Conservation (phyloP, 2,329 filamentous ascomycete species). For the Aspergillus arachidicola region DNA sequence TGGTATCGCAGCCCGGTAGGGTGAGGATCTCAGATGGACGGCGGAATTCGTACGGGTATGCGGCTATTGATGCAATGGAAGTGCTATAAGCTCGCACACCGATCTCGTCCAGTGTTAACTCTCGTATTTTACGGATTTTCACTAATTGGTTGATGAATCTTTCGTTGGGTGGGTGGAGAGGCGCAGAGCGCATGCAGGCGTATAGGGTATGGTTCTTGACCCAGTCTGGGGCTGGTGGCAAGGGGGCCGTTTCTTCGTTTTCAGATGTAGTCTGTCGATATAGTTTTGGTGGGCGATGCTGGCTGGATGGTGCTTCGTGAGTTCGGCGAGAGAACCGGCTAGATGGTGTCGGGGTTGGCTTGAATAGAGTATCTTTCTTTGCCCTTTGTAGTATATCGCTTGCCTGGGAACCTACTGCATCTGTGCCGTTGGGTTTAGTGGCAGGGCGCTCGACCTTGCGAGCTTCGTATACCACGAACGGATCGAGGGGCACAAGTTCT, state of each 20-base stretch:
- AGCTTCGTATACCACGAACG: constrained; percentile 57
- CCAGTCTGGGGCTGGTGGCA: constrained; percentile 73
- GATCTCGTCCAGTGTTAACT: constrained; percentile 73
- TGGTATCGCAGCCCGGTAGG: constrained; percentile 79
- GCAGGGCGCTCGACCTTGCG: constrained; percentile 44
- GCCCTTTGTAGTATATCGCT: constrained; percentile 56
- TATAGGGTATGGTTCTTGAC: constrained; percentile 66
- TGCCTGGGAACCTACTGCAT: constrained; percentile 3
- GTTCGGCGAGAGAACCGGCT: constrained; percentile 1
- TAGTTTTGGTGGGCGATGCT: constrained; percentile 48
- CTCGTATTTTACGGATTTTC: constrained; percentile 71
- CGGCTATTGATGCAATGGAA: constrained; percentile 78
- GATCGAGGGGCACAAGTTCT: constrained; percentile 47
- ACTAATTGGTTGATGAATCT: constrained; percentile 73
- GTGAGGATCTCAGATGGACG: constrained; percentile 46
- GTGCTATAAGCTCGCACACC: constrained; percentile 86
- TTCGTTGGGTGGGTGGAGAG: constrained; percentile 69
- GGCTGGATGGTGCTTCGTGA: constrained; percentile 13
- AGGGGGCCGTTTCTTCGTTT: constrained; percentile 60
- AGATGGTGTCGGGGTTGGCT: neutral
- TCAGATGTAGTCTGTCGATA: constrained; percentile 76
- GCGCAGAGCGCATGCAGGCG: constrained; percentile 79
- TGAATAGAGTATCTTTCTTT: constrained; percentile 47
- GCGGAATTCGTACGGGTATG: constrained; percentile 69
- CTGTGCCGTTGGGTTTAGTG: neutral